Evolutionary conservation across 2,329 filamentous ascomycete genomes (phyloP).

Genomic region (Neonectria sp.): DNA sequence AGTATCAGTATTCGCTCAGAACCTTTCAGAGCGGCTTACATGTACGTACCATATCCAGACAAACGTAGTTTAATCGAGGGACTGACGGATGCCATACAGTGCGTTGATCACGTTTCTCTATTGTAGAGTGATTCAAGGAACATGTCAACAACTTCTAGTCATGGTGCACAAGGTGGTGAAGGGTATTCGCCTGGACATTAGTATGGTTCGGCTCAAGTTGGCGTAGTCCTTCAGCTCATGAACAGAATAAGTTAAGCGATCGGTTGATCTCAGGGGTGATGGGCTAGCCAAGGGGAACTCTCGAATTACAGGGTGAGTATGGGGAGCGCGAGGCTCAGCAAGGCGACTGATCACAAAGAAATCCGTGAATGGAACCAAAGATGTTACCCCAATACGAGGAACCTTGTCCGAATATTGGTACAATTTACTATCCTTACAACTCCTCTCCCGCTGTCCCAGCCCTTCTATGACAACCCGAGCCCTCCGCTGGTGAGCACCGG

Average conservation of each 20-base stretch:
- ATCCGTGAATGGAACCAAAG: slow-evolving; percentile 39
- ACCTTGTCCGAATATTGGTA: slow-evolving; percentile 48
- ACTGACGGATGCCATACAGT: neutral
- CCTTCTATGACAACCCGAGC: slow-evolving; percentile 46
- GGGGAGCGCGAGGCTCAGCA: neutral
- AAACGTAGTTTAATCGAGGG: neutral
- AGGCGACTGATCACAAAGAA: neutral
- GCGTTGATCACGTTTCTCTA: neutral
- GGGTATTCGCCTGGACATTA: too few species aligned
- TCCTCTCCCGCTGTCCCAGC: slow-evolving; percentile 47
- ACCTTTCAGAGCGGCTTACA: neutral
- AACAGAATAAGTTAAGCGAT: neutral
- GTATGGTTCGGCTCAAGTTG: neutral
- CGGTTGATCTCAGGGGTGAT: neutral
- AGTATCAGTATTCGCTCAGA: neutral
- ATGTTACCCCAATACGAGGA: slow-evolving; percentile 39
- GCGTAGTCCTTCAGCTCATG: neutral
- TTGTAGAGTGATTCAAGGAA: neutral
- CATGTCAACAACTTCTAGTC: neutral
- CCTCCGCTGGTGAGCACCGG: slow-evolving; percentile 34
- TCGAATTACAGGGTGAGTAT: too few species aligned
- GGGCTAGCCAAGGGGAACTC: neutral
- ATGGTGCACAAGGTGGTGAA: too few species aligned
- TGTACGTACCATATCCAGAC: neutral
- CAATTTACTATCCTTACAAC: slow-evolving; percentile 55